Percentiles rank a stretch among this genome's conserved stretches.
Conservation (phyloP, 257 asterid species). For the Sherardia arvensis region DNA sequence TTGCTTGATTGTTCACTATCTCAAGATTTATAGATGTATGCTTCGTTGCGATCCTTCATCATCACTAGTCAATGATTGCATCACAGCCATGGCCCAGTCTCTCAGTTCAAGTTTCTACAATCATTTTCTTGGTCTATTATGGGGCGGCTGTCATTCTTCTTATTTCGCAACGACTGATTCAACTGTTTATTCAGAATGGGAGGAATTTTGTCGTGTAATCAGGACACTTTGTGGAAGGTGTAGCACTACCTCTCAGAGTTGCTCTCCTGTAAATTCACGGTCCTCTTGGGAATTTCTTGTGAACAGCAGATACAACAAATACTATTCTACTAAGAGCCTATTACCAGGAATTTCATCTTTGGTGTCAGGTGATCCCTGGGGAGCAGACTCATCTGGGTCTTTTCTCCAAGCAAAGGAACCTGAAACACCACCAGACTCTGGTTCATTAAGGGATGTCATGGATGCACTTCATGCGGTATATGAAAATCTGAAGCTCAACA, state of each 20-base stretch:
- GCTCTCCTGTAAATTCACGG: slow-evolving; percentile 33
- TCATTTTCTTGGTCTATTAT: slow-evolving; percentile 61
- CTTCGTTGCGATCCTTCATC: slow-evolving; percentile 76
- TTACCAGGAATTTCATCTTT: slow-evolving; percentile 36
- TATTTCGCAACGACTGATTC: slow-evolving; percentile 39
- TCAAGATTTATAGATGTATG: slow-evolving; percentile 72
- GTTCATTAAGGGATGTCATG: slow-evolving; percentile 48
- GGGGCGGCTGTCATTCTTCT: slow-evolving; percentile 55
- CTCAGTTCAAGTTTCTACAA: slow-evolving; percentile 52
- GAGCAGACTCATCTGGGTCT: slow-evolving; percentile 28
- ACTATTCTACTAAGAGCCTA: slow-evolving; percentile 36
- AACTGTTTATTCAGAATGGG: slow-evolving; percentile 75
- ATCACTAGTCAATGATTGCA: slow-evolving; percentile 72
- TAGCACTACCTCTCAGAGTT: slow-evolving; percentile 19
- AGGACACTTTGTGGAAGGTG: slow-evolving; percentile 36
- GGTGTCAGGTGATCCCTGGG: slow-evolving; percentile 28
- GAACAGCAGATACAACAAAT: slow-evolving; percentile 60
- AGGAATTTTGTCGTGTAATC: slow-evolving; percentile 52
- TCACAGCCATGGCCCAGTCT: slow-evolving; percentile 78
- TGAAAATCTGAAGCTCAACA: slow-evolving; percentile 80
- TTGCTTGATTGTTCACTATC: background rate
- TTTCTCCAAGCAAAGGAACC: slow-evolving; percentile 19
- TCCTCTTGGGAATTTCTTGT: slow-evolving; percentile 91
- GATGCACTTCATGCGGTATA: slow-evolving; percentile 88
- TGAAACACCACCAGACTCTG: slow-evolving; percentile 28